Evolutionary conservation across 192 early-diverging fungal genomes (phyloP), one percentile per base, ranked within the genome.

Genomic region (Dimargaris verticillata): DNA sequence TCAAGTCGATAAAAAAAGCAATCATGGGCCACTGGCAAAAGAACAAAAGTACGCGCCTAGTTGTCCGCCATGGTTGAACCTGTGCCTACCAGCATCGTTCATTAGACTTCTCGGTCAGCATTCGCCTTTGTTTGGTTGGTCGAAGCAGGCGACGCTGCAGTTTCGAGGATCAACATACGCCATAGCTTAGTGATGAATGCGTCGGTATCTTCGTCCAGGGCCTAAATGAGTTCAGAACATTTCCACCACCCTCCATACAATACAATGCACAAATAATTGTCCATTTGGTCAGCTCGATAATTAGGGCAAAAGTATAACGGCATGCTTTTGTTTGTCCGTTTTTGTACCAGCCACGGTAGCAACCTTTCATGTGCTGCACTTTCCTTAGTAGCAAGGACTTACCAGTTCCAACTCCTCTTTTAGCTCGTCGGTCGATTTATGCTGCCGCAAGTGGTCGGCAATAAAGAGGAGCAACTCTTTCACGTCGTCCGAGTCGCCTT

Each of bases 161-260:
- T 38, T 38, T 59, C 57, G 14, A 59, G 18, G 13, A 44, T 18
- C 15, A 59, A 1, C n/a, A n/a, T 41, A 5, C 90, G 77, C 93
- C 93, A 98, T 13, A 96, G 69, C 60, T 83, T 84, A 65, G 82
- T 82, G 11, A 95, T 92, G 80, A 98, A 88, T 33, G 79, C 74
- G 20, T 80, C 78, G 4, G 93, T 85, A 53, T 93, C 93, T 18
- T 92, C 90, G 61, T 89, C 92, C 58, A 97, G 73, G 0, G 86
- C 81, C 85, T 89, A 72, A 2, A 18, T 53, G 3, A 18, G 44
- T 53, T 29, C n/a, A 61, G 46, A 44, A 15, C 29, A 33, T 5
- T 38, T 38, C 7, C 33, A 2, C 33, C 33, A 38, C n/a, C n/a
- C n/a, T n/a, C n/a, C 7, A 38, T 7, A 38, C 7, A 38, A 38